phyloP scores from a whole-genome alignment of 495 filamentous ascomycete genomes.

The Neurospora pannonica region DNA sequence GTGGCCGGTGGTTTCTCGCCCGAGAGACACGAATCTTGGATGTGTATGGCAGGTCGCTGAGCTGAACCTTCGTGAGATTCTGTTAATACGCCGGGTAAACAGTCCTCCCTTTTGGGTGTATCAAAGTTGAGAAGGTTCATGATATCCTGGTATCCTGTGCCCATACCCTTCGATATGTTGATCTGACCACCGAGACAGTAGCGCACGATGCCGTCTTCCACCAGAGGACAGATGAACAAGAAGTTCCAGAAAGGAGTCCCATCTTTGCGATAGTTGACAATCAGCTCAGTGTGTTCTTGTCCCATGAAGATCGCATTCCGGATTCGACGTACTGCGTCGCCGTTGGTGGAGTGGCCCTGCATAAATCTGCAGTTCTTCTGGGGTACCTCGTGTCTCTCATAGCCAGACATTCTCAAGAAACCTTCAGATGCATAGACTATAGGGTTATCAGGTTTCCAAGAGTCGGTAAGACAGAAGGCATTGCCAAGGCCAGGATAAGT shows the following conservation, averaged over 20 bases:
- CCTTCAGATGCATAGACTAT: conserved; percentile 44
- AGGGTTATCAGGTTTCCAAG: conserved; percentile 33
- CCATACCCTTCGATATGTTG: conserved; percentile 45
- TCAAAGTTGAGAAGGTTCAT: conserved; percentile 35
- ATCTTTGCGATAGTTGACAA: conserved; percentile 44
- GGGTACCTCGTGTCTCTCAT: conserved; percentile 35
- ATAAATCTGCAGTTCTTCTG: conserved; percentile 43
- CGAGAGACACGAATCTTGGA: not conserved
- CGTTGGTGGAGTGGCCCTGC: conserved; percentile 39
- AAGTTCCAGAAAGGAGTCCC: conserved; percentile 49
- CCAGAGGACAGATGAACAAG: conserved; percentile 41
- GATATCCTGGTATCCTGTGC: conserved; percentile 34
- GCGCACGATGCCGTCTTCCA: conserved; percentile 29
- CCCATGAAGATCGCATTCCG: conserved; percentile 29
- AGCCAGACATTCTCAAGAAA: conserved; percentile 40
- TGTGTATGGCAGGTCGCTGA: not conserved
- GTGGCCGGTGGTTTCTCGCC: not conserved
- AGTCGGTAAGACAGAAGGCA: conserved; percentile 26
- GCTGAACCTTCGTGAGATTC: not conserved
- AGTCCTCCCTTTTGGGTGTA: not conserved
- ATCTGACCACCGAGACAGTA: conserved; percentile 49
- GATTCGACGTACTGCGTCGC: conserved; percentile 28
- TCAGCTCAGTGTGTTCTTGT: conserved; percentile 39
- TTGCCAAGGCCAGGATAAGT: conserved; percentile 28
- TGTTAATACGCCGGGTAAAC: not conserved